Base-by-base conservation (phyloP, 805 yeast genomes). In the Myxozyma mucilagina region DNA sequence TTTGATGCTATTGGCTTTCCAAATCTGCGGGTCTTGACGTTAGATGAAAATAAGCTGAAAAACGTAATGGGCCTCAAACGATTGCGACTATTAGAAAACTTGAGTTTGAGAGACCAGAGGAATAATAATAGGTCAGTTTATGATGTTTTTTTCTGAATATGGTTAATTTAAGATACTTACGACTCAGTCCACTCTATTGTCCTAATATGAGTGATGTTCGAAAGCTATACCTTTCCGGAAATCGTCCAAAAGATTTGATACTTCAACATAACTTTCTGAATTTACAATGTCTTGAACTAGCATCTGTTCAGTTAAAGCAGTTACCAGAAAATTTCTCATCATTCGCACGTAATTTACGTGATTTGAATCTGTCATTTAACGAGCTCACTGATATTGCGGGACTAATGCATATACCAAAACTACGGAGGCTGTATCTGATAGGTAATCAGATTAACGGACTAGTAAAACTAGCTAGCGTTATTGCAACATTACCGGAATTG, bases 171-270 rank as follows among this genome's bases (percentile, higher is more conserved):
- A 20, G n/a, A 5, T 9, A 16, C 43, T 38, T 36, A 36, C 43
- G 5, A 20, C 16, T 32, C 24, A 57, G 60, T 41, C 53, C 51
- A 13, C 20, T 56, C 24, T 9, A 36, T 10, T 63, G 66, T 34
- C 63, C 68, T 3, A 43, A 56, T 34, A 31, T 72, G 48, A 57
- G 64, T 16, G 78, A 77, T 53, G 67, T 79, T 2, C 64, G 70
- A 13, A 69, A 66, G 47, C 63, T 82, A 38, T 78, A 78, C 60
- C 56, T 81, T 35, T 77, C 84, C 0, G 83, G 82, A 1, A 68
- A 65, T 35, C 38, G 53, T 18, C 60, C 69, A 24, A 32, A 44
- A 5, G 59, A 50, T 14, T 47, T 70, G 13, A 64, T 57, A 13
- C 55, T 70, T 35, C 35, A 47, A 16, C 66, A 69, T 45, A 69